These are phyloP conservation scores for Globisporangium camurandrum DNA, from an alignment of 352 stramenopile species.

Conservation along the genomic window DNA sequence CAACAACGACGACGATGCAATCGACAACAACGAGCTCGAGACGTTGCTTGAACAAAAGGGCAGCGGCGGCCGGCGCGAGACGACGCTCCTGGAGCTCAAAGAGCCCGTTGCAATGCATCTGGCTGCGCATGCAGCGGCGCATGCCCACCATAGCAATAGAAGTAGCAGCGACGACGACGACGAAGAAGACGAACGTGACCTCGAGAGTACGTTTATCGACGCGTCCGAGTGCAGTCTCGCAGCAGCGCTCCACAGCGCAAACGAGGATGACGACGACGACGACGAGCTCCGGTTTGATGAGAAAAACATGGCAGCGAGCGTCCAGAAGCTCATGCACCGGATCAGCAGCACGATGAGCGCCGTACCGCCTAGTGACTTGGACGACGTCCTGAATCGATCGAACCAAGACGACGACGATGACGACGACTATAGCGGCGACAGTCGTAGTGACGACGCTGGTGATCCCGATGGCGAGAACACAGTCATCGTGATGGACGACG, in stretches of 20 bases:
- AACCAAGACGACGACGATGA: slow-evolving; percentile 16
- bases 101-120: neutral
- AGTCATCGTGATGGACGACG: slow-evolving; percentile 1
- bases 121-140: neutral
- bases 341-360: slow-evolving; percentile 11
- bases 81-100: slow-evolving; percentile 8
- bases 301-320: slow-evolving; percentile 9
- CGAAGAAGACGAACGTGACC: neutral
- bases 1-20: too few relatives aligned
- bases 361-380: neutral
- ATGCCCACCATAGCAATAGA: neutral
- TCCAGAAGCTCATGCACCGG: slow-evolving; percentile 14
- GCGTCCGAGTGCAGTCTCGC: neutral
- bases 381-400: slow-evolving; percentile 3
- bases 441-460: neutral
- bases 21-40: slow-evolving; percentile 19
- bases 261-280: neutral
- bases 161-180: slow-evolving; percentile 1
- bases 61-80: neutral
- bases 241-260: neutral
- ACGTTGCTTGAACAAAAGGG: slow-evolving; percentile 11
- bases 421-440: slow-evolving; percentile 4
- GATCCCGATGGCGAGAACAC: too few relatives aligned
- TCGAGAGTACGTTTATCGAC: too few relatives aligned
- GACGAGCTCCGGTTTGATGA: slow-evolving; percentile 12